Evolutionary conservation across 2,329 filamentous ascomycete genomes (phyloP), one percentile per base, ranked within the genome.

Genomic region (Colletotrichum nymphaeae): DNA sequence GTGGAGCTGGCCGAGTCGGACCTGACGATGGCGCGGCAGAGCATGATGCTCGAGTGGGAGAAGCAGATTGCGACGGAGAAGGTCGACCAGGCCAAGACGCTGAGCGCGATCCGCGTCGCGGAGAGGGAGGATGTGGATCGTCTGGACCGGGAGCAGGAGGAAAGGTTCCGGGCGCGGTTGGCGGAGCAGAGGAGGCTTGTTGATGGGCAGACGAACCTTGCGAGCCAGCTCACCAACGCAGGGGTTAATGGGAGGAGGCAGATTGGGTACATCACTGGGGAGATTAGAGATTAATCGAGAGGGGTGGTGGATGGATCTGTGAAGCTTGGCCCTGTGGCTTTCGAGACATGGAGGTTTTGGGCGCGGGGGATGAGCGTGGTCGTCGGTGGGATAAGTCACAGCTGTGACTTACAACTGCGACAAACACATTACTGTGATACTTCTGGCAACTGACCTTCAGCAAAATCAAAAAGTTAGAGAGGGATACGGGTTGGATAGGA

Each of bases 261-360:
- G 81, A 87, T 90, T 81, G 89, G 89, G n/a, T 90, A 85, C 75
- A 84, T 91, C 37, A 86, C 86, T 58, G 84, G 84, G 60, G 88
- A 90, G 81, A 71, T 89, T 77, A 84, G 42, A 49, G 42, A 85
- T 73, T 87, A 77, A 77, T 53, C 5, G 24, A 37, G 4, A 11
- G 1, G 1, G 35, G 52, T 3, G 12, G 5, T 9, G 22, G 24
- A 24, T 24, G 37, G 37, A 42, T 42, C 37, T 42, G 32, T 42
- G 14, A 16, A 16, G 52, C 26, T 55, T 49, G 16, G 42, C 42
- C 7, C 19, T 19, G 6, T 42, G 14, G 5, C 42, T 4, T 49
- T 19, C 26, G 42, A 49, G 6, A n/a, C 16, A 49, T 9, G 42
- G 16, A n/a, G 19, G 14, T 19, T 42, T 16, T n/a, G 42, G 19